Evolutionary conservation across 306 rosid genomes (phyloP), one percentile per base, ranked within the genome.

Genomic region (Dryas drummondii): DNA sequence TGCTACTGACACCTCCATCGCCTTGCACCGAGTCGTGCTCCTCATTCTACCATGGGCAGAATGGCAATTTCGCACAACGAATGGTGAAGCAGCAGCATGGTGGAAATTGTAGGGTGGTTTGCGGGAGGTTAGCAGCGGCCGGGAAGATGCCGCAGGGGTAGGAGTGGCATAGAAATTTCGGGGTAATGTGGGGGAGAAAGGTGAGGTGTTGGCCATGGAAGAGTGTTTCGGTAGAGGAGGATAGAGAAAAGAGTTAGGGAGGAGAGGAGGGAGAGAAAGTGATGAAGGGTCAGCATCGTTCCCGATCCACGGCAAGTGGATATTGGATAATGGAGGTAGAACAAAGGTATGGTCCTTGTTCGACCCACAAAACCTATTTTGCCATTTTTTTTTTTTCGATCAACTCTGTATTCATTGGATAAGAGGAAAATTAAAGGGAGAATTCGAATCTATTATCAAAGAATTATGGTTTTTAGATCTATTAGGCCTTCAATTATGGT

Each of bases 1-100:
- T 0, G 90, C 86, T 46, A 89, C 84, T 44, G 98, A 86, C 48
- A 89, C 82, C 63, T 93, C 90, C 17, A 94, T 72, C 0, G 98
- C 98, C 75, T 86, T 82, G 74, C 98, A 93, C 1, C 19, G 40
- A 26, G 83, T 10, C 40, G 70, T 70, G 4, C 78, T 65, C 7
- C 11, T 4, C 7, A 3, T 16, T 4, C 48, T 22, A n/a, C 64
- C 66, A 45, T 17, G 66, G 57, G 16, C 32, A 66, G 22, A 16
- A 15, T 12, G 67, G 48, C 26, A 54, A 16, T 10, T 15, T 32
- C 53, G 16, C 4, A 9, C 53, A 12, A 9, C 8, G 3, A 57
- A 50, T 9, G 47, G 46, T 0, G 66, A 15, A n/a, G 65, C 10
- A 4, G 72, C 4, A 32, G 37, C 5, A n/a, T 12, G 13, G 62